Base-by-base conservation (phyloP, 2,329 filamentous ascomycete genomes). In the Aspergillus terreus region DNA sequence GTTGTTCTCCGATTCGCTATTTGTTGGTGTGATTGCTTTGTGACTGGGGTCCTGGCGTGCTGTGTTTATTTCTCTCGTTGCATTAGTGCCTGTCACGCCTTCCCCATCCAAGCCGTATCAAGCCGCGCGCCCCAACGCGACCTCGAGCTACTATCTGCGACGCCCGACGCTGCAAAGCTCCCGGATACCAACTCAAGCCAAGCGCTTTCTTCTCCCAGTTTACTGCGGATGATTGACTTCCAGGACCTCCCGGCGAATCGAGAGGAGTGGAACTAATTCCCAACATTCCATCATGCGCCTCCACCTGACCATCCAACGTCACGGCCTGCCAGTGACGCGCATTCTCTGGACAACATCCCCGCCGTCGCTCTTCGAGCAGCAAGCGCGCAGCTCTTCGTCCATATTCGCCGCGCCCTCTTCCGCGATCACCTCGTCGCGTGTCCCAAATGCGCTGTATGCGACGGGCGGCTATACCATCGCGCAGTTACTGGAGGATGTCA, bases 401-500 rank as follows among this genome's bases (percentile, higher is more conserved):
- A 45, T 57, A 47, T 3, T 57, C 38, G 55, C 65, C 4, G 60
- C 63, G 11, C 61, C 65, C 7, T 61, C 71, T 1, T 72, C 70
- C 10, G 62, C 62, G 11, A 59, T 70, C 44, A 59, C 69, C 12
- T 69, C 68, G 27, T 63, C 67, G 38, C 62, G 65, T 10, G 58
- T 58, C 15, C 67, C 67, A 10, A 73, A 71, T 55, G 63, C 64
- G 33, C 62, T 67, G 12, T 71, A 65, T 51, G 63, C 63, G 10
- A 67, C 77, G 48, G 75, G 77, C 12, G 79, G 85, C 43, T 79
- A 84, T 48, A 95, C 90, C 2, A 79, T 96, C 54, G 81, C 88
- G 27, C 83, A 87, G 59, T 81, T 96, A 2, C 77, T 96, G 35
- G 83, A 88, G 57, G 82, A 90, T 54, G 78, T 96, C 59, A 92